These are phyloP conservation scores for Nannochloropsis oceanica DNA, from an alignment of 108 stramenopile species.

Conservation along the genomic window DNA sequence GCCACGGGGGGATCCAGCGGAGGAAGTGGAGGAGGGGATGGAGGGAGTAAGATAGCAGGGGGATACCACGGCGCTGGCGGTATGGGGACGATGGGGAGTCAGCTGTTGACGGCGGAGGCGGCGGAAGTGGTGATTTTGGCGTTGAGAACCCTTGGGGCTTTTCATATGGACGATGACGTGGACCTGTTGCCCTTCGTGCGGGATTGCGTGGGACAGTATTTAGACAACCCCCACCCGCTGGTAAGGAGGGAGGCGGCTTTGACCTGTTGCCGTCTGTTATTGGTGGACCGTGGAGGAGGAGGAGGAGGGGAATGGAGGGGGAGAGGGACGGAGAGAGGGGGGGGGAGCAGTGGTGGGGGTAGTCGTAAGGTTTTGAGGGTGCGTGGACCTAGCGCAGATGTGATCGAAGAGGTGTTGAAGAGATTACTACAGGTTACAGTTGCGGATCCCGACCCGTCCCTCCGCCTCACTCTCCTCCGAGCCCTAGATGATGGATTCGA, in stretches of 20 bases:
- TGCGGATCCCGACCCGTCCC: conserved; percentile 58
- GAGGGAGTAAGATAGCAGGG: neutral
- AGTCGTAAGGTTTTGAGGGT: neutral
- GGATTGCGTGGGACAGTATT: conserved; percentile 54
- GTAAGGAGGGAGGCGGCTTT: conserved; percentile 62
- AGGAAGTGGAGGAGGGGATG: neutral
- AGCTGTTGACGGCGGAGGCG: neutral
- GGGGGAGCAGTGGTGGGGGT: neutral
- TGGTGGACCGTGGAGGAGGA: conserved; percentile 37
- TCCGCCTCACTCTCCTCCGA: conserved; percentile 64
- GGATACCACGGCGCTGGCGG: neutral
- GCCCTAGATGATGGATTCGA: conserved; percentile 71
- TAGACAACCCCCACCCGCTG: conserved; percentile 52
- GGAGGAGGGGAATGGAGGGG: neutral
- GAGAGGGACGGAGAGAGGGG: neutral
- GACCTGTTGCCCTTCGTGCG: conserved; percentile 65
- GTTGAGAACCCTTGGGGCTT: conserved; percentile 62
- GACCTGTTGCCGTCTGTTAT: conserved; percentile 58
- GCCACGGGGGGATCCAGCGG: neutral
- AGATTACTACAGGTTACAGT: conserved; percentile 57
- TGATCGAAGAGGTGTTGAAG: conserved; percentile 65
- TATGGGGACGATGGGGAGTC: no score
- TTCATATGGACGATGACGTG: conserved; percentile 27
- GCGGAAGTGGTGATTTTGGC: conserved; percentile 56
- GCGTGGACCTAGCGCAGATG: neutral